Base-by-base conservation (phyloP, 169 alveolate species). In the Cardiosporidium cionae region DNA sequence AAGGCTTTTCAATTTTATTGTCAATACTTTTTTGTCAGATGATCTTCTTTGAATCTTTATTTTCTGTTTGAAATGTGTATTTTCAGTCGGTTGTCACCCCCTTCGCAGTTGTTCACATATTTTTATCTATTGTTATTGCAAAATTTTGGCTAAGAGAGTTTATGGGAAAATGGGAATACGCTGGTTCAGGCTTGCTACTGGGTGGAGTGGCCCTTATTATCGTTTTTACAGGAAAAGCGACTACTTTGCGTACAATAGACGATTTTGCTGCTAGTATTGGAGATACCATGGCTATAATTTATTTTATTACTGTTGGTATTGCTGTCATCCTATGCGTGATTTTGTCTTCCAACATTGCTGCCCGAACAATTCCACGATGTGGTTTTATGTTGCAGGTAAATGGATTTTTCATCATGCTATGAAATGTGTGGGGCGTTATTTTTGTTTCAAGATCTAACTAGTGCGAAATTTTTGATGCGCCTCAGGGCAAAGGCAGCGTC, bases 51-150 rank as follows among this genome's bases (percentile, higher is more conserved):
- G n/a, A n/a, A n/a, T n/a, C n/a, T n/a, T n/a, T n/a, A n/a, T n/a
- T n/a, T 1, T 2, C 2, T 25, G 29, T 2, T 1, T 1, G 5
- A 44, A 9, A 2, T 9, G 58, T 4, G 7, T 53, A 37, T 65
- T 28, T 31, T 7, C 70, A 74, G 81, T 74, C 81, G 36, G 65
- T 74, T 32, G 81, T 74, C 36, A 74, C 81, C 0, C 81, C 81
- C 16, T 74, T 74, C 25, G 81, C 81, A 3, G 81, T 70, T 1
- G 81, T 74, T 28, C 81, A 74, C 68, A 74, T 74, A 28, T 74
- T 74, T 74, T 68, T 70, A 72, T 70, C 81, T 0, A 66, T 74
- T 6, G 22, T 74, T 29, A 32, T 74, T 1, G 65, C 81, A 0
- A 68, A 68, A 31, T 74, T 74, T 29, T 74, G 81, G 81, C 68